Base-by-base conservation (phyloP, 352 stramenopile genomes). In the Globisporangium orthogonon region DNA sequence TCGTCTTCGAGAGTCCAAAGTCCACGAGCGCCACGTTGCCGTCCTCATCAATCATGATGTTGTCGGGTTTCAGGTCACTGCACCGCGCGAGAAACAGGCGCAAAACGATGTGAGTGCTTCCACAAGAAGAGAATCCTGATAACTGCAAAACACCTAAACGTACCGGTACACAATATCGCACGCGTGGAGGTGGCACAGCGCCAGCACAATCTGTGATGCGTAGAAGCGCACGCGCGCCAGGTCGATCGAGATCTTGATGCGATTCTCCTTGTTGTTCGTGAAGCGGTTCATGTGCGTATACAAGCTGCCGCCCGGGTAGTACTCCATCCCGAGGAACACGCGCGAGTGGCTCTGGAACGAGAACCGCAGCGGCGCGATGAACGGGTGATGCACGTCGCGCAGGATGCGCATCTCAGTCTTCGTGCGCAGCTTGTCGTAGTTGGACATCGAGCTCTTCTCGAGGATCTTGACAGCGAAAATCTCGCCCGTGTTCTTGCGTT, bases 11-110 rank as follows among this genome's bases (percentile, higher is more conserved):
- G 2, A 98, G 66, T 5, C 94, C 94, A 64, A 98, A 98, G 60
- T 98, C 94, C 2, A 97, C 94, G 10, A 98, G 67, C n/a, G 89
- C 87, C 23, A 98, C 77, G 66, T 98, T 97, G 47, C 91, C 94
- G 39, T 95, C 86, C 9, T 91, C 76, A 65, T 98, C 94, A 49
- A 98, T 86, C 70, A 97, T 95, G 50, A 98, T 89, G 67, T 98
- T 98, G 62, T 98, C 92, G 2, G 95, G 95, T 60, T 98, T 98
- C 23, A 98, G 66, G 58, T 98, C 95, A 52, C 82, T 77, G 37
- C 37, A 17, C 37, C 1, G 9, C 7, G 35, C 35, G 7, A 40
- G 4, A 1, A 43, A 4, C 2, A 41, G 37, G 4, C 10, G 6
- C 37, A 17, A 51, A 15, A 46, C 9, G 13, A 48, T 7, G 29